Conservation (phyloP, 345 rosid species). For the Microthlaspi erraticum region DNA sequence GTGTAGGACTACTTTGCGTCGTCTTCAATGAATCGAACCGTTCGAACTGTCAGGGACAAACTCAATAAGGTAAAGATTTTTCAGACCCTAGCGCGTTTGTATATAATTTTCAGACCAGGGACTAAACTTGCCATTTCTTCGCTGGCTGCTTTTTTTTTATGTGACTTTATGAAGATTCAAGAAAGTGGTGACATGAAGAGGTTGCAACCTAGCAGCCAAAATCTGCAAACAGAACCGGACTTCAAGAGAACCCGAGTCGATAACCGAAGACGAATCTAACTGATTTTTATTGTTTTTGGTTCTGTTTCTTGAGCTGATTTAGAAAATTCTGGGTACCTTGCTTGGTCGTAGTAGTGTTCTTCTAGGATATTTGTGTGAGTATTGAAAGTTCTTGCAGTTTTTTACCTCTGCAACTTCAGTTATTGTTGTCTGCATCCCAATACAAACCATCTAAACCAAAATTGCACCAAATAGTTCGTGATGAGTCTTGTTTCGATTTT, state of each 20-base stretch:
- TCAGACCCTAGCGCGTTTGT: neutral
- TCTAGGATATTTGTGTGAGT: constrained; percentile 29
- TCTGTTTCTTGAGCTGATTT: constrained; percentile 3
- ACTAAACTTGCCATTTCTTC: neutral
- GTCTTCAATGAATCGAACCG: constrained; percentile 85
- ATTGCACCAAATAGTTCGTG: neutral
- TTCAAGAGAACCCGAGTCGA: constrained; percentile 63
- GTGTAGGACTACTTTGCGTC: constrained; percentile 80
- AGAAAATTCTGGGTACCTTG: neutral
- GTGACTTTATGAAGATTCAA: constrained; percentile 55
- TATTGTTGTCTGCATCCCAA: neutral
- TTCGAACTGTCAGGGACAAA: constrained; percentile 71
- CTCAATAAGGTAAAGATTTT: constrained; percentile 87
- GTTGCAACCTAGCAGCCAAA: constrained; percentile 61
- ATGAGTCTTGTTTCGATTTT: neutral
- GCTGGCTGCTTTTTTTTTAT: neutral
- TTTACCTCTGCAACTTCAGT: neutral
- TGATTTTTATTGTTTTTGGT: neutral
- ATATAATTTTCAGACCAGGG: neutral
- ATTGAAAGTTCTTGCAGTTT: neutral
- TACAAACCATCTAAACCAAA: constrained; percentile 10
- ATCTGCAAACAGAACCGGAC: constrained; percentile 52
- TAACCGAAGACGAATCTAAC: constrained; percentile 78
- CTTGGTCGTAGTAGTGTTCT: constrained; percentile 1
- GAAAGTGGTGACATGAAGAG: constrained; percentile 46